These are phyloP conservation scores for Papiliotrema terrestris DNA, from an alignment of 1,284 basidiomycete genomes.

Conservation along the genomic window DNA sequence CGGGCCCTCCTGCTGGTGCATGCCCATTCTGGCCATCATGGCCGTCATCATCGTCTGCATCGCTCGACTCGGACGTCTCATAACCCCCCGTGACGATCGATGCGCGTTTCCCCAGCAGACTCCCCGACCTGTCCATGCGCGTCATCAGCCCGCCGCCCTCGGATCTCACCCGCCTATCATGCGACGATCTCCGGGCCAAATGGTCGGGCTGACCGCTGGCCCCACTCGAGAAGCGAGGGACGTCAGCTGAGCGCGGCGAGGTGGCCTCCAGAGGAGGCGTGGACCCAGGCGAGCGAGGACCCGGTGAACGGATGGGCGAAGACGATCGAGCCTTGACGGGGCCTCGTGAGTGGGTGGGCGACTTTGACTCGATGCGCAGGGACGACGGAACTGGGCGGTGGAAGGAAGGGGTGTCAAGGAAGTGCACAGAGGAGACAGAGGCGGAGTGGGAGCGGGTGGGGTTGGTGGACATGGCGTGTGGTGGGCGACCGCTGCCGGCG, in stretches of 20 bases:
- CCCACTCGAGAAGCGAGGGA: neutral
- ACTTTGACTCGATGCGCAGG: neutral
- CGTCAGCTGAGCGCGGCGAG: neutral
- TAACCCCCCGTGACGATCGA: conserved; percentile 40
- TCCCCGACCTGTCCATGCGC: conserved; percentile 6
- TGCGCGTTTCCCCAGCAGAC: conserved; percentile 19
- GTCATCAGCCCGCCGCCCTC: conserved; percentile 10
- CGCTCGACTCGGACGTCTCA: conserved; percentile 15
- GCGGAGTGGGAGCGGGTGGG: conserved; percentile 7
- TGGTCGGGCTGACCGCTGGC: neutral
- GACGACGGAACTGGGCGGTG: neutral
- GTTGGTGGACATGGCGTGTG: neutral
- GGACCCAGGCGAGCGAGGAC: neutral
- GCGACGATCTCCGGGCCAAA: conserved; percentile 11
- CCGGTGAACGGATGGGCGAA: neutral
- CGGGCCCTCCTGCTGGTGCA: too few relatives aligned
- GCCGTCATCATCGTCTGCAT: neutral
- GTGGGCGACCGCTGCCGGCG: too few relatives aligned
- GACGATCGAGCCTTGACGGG: conserved; percentile 1
- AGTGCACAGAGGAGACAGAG: conserved; percentile 16
- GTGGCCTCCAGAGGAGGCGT: neutral
- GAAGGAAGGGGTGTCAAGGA: conserved; percentile 3
- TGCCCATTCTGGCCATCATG: too few relatives aligned
- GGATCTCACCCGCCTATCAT: conserved; percentile 22
- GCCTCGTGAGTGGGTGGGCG: neutral